Base-by-base conservation (phyloP, 2,329 filamentous ascomycete genomes). In the Fusarium miscanthi region DNA sequence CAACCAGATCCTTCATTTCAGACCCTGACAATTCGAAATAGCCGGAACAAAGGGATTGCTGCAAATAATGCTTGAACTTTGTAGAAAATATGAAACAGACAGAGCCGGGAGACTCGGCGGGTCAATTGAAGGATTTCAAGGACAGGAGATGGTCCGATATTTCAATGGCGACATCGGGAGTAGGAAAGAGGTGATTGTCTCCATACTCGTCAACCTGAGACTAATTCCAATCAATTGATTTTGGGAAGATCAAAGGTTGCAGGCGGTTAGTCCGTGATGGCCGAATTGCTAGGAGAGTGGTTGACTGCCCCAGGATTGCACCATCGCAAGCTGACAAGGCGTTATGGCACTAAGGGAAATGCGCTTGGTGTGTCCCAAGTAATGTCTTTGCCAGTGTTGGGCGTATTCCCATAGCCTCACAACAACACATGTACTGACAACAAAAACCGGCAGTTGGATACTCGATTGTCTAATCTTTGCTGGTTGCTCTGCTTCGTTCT, bases 271-370 rank as follows among this genome's bases (percentile, higher is more conserved):
- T 35, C 51, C 21, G 23, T 57, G 14, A 62, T 35, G 41, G 54
- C 60, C 61, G 63, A 59, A 66, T 71, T 70, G 59, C 64, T 65
- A 66, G 68, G 60, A 72, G 63, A 73, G 58, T 63, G 61, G 70
- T 76, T 66, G 59, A 65, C 56, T 58, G 74, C 73, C 73, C 74
- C 69, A 66, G 25, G 72, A 78, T 78, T 78, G 76, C 76, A 78
- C 74, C 76, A 78, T 78, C 51, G 57, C 37, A 63, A 65, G 73
- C 74, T 78, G 74, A 76, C 74, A 78, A 78, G 76, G 72, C 73
- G 76, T 76, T 72, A 77, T 77, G 53, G 58, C 74, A 74, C 74
- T 73, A 76, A 48, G 49, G 38, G 9, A 42, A 59, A 63, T 31
- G 30, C 25, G 52, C 58, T 72, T 67, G 67, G 70, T 54, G 71